A percentile compares a stretch with the other conserved stretches of the same genome.
Conservation (phyloP, 352 stramenopile genomes). For the Globisporangium apiculatum region DNA sequence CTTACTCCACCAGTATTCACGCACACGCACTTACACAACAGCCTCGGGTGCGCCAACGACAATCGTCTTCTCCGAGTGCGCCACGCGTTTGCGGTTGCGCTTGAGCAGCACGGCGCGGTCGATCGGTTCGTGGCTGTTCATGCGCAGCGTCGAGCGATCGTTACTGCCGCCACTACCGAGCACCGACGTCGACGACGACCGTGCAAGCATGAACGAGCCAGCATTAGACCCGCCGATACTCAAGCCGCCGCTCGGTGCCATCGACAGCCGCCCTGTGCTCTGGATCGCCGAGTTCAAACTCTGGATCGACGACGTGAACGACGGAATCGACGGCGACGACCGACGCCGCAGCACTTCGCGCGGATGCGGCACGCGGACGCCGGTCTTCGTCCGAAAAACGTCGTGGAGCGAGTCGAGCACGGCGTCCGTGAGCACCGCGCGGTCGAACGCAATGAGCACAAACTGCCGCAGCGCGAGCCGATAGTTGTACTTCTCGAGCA, state of each 20-base stretch:
- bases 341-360: constrained; percentile 54
- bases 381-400: constrained; percentile 34
- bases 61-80: constrained; percentile 82
- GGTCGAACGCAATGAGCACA: constrained; percentile 81
- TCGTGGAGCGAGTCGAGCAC: constrained; percentile 63
- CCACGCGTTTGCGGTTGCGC: constrained; percentile 60
- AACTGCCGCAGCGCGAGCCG: constrained; percentile 80
- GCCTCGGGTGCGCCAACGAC: constrained; percentile 80
- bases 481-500: constrained; percentile 84
- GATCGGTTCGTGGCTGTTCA: constrained; percentile 60
- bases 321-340: constrained; percentile 83
- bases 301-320: constrained; percentile 79
- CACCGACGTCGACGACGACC: constrained; percentile 12
- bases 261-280: constrained; percentile 51
- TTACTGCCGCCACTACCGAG: constrained; percentile 23
- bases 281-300: constrained; percentile 77
- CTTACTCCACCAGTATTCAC: no score
- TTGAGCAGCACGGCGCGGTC: constrained; percentile 74
- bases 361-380: constrained; percentile 36
- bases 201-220: constrained; percentile 11
- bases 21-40: constrained; percentile 40
- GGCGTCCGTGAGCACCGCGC: constrained; percentile 60
- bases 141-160: constrained; percentile 42
- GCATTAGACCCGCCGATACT: constrained; percentile 5
- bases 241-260: constrained; percentile 24